Evolutionary conservation across 495 filamentous ascomycete species (phyloP), one percentile per base, ranked within the genome.

Genomic region (Penicillium robsamsonii): DNA sequence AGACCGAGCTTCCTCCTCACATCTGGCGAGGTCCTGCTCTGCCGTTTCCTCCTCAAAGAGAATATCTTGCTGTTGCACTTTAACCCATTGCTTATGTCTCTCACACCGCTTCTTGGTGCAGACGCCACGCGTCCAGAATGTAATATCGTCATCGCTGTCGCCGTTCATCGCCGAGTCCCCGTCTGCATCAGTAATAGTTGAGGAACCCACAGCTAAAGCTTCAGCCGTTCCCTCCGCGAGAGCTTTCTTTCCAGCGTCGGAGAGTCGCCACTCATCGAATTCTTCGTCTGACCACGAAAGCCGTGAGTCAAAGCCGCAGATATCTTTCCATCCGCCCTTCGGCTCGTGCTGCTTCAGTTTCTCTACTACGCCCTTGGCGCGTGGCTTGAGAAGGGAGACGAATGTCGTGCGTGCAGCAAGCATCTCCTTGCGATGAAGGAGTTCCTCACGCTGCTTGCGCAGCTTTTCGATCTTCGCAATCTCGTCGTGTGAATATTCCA

Each of bases 251-350:
- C 79, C 79, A 8, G 67, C 57, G 0, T 71, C 63, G 1, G 75
- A 75, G 3, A 72, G 50, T 20, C 79, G 69, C 79, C 79, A 82
- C n/a, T 76, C 74, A 45, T 79, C 75, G 61, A 89, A 88, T 61
- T 87, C 79, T 41, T 77, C 73, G 53, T 87, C 83, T 13, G 78
- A 79, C 81, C 85, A 84, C 2, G 80, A 69, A 3, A 88, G 70
- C 25, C 85, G 72, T 15, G 76, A 65, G 64, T 88, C 85, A 57
- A 84, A 88, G 18, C 87, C 86, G 59, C 87, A 89, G 47, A 86
- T 79, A 54, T 83, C 79, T 62, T 87, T 87, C 76, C 75, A 79
- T 45, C 76, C 75, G n/a, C 75, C 74, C 45, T 79, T 78, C 2
- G 75, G 78, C 3, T 81, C 79, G 20, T 67, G 70, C 49, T 77